These are phyloP conservation scores for Austroboletus eburneus DNA, from an alignment of 768 basidiomycete genomes.

Conservation along the genomic window DNA sequence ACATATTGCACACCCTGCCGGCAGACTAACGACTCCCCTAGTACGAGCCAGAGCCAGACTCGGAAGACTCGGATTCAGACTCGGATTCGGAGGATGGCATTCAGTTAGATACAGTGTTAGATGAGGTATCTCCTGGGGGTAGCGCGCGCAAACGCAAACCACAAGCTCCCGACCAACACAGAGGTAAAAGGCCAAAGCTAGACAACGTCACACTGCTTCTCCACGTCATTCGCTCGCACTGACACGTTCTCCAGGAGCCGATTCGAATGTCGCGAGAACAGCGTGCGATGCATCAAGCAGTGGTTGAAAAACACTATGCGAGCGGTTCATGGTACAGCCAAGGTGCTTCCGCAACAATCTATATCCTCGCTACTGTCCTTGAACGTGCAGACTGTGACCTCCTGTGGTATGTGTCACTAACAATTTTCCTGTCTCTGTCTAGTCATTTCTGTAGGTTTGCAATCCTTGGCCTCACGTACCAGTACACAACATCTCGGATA, in stretches of 20 bases:
- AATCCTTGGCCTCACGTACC: conserved; percentile 88
- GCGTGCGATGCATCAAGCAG: conserved; percentile 55
- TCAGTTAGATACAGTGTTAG: conserved; percentile 38
- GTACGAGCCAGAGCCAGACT: conserved; percentile 77
- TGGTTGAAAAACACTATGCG: conserved; percentile 78
- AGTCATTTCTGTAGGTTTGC: conserved; percentile 60
- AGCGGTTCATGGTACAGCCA: conserved; percentile 86
- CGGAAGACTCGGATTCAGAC: conserved; percentile 53
- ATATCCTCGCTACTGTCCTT: conserved; percentile 84
- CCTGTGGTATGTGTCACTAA: conserved; percentile 60
- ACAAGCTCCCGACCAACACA: conserved; percentile 33
- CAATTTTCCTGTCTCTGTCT: not conserved
- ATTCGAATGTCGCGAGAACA: conserved; percentile 67
- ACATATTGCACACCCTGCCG: not conserved
- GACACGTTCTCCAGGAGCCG: conserved; percentile 35
- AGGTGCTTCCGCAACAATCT: conserved; percentile 85
- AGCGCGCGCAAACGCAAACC: conserved; percentile 51
- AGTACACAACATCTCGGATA: conserved; percentile 86
- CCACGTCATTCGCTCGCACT: not conserved
- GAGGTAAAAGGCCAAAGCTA: conserved; percentile 57
- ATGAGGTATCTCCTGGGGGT: conserved; percentile 38
- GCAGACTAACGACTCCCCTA: conserved; percentile 27
- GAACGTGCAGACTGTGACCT: conserved; percentile 92
- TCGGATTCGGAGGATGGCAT: conserved; percentile 41
- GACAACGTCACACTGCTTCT: conserved; percentile 38